Evolutionary conservation across 164 flowering plant species (phyloP), one percentile per base, ranked within the genome.

Genomic region (Sedum album): DNA sequence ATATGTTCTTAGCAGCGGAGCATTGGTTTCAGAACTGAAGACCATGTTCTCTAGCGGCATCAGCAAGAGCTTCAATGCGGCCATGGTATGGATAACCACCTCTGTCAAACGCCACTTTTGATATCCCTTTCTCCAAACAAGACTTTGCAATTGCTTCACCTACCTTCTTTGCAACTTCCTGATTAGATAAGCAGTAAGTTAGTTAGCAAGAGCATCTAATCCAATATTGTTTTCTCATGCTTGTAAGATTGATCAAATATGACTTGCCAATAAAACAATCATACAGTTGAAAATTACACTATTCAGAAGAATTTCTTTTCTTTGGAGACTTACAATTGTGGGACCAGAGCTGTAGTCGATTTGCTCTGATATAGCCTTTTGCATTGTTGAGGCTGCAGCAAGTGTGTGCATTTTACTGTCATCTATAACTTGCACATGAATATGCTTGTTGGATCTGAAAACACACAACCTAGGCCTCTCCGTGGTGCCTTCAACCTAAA

Each of bases 41-140:
- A 65, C 97, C 99, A 67, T 90, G 80, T 69, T 88, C 97, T 28
- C 97, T 81, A 35, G 99, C 99, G 41, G 99, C 90, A 77, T 79
- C 82, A 28, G 99, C 99, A 62, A 94, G 79, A 39, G 96, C 97
- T 84, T 85, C 72, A 70, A 94, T 73, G 10, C 99, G 95, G 33
- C 99, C 99, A 82, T 94, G 97, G 76, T 91, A 94, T 21, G 84
- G 90, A 66, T 84, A 94, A 44, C 99, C 99, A 51, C 97, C 99
- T 61, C 97, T 82, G 69, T 94, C 99, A 75, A 91, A 91, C 21
- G 91, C 97, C 46, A 94, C 97, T 72, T 84, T 88, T 18, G 82
- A 81, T 38, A 94, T 87, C 72, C 97, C 96, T 76, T 91, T 94
- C 79, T 91, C 97, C 75, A 91, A 73, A 71, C 99, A 94, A 8